phyloP scores from a whole-genome alignment of 352 stramenopile species.

The Globisporangium megalacanthum region DNA sequence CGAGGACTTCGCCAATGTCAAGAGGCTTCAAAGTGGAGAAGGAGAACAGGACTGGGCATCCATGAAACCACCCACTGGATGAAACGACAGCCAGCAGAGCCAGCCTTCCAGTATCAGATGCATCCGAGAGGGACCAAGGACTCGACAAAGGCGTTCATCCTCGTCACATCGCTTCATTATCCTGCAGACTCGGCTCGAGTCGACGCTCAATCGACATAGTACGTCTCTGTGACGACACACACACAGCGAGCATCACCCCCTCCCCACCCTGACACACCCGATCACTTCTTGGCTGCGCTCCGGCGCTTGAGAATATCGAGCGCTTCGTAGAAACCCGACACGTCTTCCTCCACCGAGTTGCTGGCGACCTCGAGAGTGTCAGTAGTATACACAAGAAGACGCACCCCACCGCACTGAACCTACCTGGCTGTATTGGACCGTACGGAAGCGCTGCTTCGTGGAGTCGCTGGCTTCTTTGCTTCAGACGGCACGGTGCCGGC shows the following conservation, averaged over 20 bases:
- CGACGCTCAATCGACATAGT: too few species aligned
- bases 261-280: too few species aligned
- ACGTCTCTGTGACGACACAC: not conserved
- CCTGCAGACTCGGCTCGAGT: too few species aligned
- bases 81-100: not conserved
- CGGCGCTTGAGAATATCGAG: conserved; percentile 70
- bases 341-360: conserved; percentile 64
- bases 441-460: conserved; percentile 4
- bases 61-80: not conserved
- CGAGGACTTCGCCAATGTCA: too few species aligned
- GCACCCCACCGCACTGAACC: not conserved
- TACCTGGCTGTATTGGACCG: conserved; percentile 34
- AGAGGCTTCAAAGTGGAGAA: too few species aligned
- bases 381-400: not conserved
- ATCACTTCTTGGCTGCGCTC: conserved; percentile 27
- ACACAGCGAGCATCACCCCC: not conserved
- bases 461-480: conserved; percentile 8
- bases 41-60: too few species aligned
- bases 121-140: too few species aligned
- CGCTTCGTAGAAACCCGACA: conserved; percentile 73
- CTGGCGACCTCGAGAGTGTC: conserved; percentile 2
- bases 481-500: conserved; percentile 1
- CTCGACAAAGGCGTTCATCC: too few species aligned
- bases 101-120: not conserved
- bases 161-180: too few species aligned